Conservation (phyloP, 495 filamentous ascomycete genomes). For the Penicillium canariense region DNA sequence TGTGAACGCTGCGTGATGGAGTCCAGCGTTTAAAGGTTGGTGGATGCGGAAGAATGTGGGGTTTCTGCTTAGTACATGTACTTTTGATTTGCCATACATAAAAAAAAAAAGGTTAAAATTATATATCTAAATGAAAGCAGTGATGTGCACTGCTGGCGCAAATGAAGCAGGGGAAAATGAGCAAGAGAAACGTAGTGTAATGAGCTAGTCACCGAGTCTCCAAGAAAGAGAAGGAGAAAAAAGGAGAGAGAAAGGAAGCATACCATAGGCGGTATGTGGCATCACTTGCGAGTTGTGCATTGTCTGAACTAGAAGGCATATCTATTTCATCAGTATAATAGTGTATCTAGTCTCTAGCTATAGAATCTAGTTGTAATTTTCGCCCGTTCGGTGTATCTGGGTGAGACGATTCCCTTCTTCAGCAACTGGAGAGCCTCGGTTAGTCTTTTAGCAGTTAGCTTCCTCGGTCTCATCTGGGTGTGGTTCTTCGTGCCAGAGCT, state of each 20-base stretch:
- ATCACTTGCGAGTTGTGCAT: too few species aligned
- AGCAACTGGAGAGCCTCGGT: background rate
- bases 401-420: background rate
- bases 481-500: constrained; percentile 33
- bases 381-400: background rate
- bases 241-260: too few species aligned
- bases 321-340: too few species aligned
- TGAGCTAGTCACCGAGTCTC: too few species aligned
- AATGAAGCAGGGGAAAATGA: too few species aligned
- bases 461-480: constrained; percentile 48
- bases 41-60: background rate
- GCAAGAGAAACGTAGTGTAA: too few species aligned
- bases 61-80: background rate
- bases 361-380: too few species aligned
- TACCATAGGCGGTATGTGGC: too few species aligned
- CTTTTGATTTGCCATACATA: background rate
- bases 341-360: too few species aligned
- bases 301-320: too few species aligned
- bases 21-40: background rate
- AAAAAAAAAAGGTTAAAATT: background rate
- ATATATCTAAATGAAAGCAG: background rate
- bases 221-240: too few species aligned
- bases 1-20: constrained; percentile 1
- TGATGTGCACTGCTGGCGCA: too few species aligned
- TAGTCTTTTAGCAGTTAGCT: constrained; percentile 37